Conservation (phyloP, 768 basidiomycete species). For the Gloeopeniophorella convolvens region DNA sequence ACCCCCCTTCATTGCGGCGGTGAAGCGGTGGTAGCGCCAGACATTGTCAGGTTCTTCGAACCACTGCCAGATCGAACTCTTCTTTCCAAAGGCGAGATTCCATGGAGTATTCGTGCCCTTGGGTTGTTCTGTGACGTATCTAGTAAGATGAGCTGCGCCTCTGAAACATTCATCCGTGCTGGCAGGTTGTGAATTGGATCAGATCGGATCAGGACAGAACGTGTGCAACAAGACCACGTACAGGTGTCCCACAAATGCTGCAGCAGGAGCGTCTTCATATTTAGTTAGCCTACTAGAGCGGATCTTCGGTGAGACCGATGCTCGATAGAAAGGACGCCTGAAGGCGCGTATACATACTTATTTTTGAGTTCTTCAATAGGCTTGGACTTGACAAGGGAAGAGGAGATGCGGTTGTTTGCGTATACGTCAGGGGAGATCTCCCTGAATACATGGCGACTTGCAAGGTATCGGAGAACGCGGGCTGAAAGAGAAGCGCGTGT, state of each 20-base stretch:
- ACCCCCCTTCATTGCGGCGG: background rate
- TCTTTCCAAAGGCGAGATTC: background rate
- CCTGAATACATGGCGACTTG: slow-evolving; percentile 34
- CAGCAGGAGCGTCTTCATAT: slow-evolving; percentile 18
- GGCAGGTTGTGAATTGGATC: background rate
- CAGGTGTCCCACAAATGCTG: slow-evolving; percentile 20
- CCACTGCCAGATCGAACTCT: background rate
- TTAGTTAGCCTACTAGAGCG: background rate
- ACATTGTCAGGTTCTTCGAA: background rate
- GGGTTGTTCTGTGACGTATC: background rate
- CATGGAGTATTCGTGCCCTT: background rate
- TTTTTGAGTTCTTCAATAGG: too few relatives aligned
- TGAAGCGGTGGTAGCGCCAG: too few relatives aligned
- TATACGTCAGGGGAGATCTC: slow-evolving; percentile 35
- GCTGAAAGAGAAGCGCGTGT: slow-evolving; percentile 19
- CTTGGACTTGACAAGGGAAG: too few relatives aligned
- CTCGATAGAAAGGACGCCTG: too few relatives aligned
- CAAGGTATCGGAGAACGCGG: slow-evolving; percentile 34
- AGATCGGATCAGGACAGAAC: too few relatives aligned
- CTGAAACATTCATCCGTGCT: slow-evolving; percentile 4
- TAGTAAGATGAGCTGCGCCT: background rate
- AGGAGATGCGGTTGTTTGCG: slow-evolving; percentile 35
- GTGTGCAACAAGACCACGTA: background rate
- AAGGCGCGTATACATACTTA: background rate
- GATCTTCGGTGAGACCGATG: too few relatives aligned